These are phyloP conservation scores for Colletotrichum kahawae DNA, from an alignment of 2,329 filamentous ascomycete species.

Conservation along the genomic window DNA sequence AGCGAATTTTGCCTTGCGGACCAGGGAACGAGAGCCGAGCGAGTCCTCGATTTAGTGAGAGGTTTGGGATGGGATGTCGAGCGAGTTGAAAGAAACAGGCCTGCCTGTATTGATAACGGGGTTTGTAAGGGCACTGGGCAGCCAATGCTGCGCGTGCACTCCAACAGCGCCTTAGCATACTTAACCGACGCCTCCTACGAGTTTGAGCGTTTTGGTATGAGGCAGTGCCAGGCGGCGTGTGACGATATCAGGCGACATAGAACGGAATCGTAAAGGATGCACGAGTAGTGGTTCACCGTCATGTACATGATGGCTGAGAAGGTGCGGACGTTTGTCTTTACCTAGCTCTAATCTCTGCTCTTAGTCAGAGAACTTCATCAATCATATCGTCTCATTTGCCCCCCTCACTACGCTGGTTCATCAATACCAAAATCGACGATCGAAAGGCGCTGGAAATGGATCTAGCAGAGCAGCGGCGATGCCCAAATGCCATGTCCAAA, in stretches of 20 bases:
- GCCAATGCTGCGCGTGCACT: too few relatives aligned
- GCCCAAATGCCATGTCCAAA: too few relatives aligned
- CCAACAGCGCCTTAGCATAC: too few relatives aligned
- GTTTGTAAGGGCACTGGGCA: too few relatives aligned
- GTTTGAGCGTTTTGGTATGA: too few relatives aligned
- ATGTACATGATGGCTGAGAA: too few relatives aligned
- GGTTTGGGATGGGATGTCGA: neutral
- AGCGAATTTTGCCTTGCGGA: neutral
- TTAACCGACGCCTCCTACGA: too few relatives aligned
- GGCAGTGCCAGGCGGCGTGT: too few relatives aligned
- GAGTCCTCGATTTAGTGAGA: neutral
- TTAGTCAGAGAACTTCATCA: neutral
- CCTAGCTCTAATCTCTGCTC: neutral
- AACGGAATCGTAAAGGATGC: too few relatives aligned
- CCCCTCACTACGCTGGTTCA: neutral
- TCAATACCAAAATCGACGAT: neutral
- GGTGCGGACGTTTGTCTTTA: too few relatives aligned
- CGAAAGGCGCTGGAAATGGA: neutral
- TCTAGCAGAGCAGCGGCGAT: too few relatives aligned
- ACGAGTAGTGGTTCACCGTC: too few relatives aligned
- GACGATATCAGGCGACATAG: neutral
- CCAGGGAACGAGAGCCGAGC: neutral
- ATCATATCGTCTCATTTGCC: neutral
- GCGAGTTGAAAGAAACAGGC: neutral
- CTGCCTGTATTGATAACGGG: neutral